A percentile compares a stretch with the other conserved stretches of the same genome.
Evolutionary conservation across 2,329 filamentous ascomycete species (phyloP).

Genomic region (Tolypocladium inflatum): DNA sequence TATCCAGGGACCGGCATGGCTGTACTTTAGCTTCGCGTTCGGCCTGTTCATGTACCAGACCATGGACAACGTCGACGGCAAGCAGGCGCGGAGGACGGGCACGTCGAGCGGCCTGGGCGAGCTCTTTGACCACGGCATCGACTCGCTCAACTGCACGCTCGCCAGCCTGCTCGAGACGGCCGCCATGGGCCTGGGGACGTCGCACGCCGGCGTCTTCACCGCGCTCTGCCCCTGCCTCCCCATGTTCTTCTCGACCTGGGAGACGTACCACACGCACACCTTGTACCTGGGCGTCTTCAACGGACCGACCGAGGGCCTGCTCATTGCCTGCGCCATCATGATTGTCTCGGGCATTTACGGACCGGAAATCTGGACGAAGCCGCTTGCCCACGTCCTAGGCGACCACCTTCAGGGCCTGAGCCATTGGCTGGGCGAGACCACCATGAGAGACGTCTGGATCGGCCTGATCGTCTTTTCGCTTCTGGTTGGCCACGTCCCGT

Average conservation of each 20-base stretch:
- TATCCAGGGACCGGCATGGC: conserved; percentile 69
- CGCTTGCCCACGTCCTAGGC: conserved; percentile 61
- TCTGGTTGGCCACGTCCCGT: conserved; percentile 69
- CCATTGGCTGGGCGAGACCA: conserved; percentile 56
- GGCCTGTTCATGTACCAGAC: conserved; percentile 99
- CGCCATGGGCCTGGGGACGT: conserved; percentile 83
- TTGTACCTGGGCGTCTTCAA: conserved; percentile 95
- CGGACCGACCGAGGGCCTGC: conserved; percentile 88
- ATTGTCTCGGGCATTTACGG: conserved; percentile 79
- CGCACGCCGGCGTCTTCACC: conserved; percentile 79
- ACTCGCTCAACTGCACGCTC: conserved; percentile 93
- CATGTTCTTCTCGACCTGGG: conserved; percentile 99
- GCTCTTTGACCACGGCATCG: conserved; percentile 97
- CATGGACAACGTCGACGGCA: conserved; percentile 98
- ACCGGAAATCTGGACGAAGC: conserved; percentile 75
- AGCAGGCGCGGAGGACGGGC: conserved; percentile 89
- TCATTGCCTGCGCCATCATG: conserved; percentile 84
- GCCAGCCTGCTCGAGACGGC: conserved; percentile 85
- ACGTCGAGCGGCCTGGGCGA: conserved; percentile 93
- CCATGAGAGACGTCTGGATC: conserved; percentile 85
- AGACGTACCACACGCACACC: conserved; percentile 97
- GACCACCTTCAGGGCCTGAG: conserved; percentile 37
- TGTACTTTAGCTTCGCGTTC: conserved; percentile 92
- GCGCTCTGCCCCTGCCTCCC: conserved; percentile 83
- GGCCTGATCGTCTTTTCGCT: conserved; percentile 57